Evolutionary conservation across 257 asterid genomes (phyloP).

Genomic region (Osmanthus fragrans): DNA sequence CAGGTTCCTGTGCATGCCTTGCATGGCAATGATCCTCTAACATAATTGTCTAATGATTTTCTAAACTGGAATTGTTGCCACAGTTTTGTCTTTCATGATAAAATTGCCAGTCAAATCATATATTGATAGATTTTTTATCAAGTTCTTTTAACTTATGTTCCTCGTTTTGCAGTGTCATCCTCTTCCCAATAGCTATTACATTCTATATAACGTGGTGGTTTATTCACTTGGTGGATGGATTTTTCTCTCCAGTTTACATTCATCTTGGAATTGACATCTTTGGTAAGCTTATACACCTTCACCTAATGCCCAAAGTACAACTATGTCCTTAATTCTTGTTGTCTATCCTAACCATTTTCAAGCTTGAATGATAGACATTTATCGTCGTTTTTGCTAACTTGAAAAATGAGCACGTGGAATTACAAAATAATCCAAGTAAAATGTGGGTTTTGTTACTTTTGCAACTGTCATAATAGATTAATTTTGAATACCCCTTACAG

Average conservation of each 20-base stretch:
- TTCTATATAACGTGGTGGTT: conserved; percentile 84
- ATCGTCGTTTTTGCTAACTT: not conserved
- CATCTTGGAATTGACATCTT: conserved; percentile 65
- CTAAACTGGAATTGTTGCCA: conserved; percentile 14
- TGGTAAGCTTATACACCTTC: conserved; percentile 48
- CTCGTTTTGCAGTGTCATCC: conserved; percentile 62
- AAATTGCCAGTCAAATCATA: conserved; percentile 2
- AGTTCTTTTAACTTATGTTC: conserved; percentile 11
- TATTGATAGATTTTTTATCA: conserved; percentile 3
- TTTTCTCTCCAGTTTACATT: conserved; percentile 71
- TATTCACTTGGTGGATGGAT: conserved; percentile 74
- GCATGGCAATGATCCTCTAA: not conserved
- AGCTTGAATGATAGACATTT: not conserved
- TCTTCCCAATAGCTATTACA: conserved; percentile 67
- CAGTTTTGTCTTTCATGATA: conserved; percentile 1
- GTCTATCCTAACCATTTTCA: conserved; percentile 2
- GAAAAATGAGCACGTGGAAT: conserved; percentile 11
- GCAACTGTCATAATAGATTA: not conserved
- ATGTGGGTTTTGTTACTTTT: conserved; percentile 9
- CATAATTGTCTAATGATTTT: not conserved
- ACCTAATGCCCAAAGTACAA: conserved; percentile 12
- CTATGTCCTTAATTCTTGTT: conserved; percentile 4
- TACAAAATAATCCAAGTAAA: not conserved
- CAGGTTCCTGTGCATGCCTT: not conserved
- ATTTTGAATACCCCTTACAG: conserved; percentile 10